Evolutionary conservation across 352 stramenopile genomes (phyloP), one percentile per base, ranked within the genome.

Genomic region (Globisporangium viniferum): DNA sequence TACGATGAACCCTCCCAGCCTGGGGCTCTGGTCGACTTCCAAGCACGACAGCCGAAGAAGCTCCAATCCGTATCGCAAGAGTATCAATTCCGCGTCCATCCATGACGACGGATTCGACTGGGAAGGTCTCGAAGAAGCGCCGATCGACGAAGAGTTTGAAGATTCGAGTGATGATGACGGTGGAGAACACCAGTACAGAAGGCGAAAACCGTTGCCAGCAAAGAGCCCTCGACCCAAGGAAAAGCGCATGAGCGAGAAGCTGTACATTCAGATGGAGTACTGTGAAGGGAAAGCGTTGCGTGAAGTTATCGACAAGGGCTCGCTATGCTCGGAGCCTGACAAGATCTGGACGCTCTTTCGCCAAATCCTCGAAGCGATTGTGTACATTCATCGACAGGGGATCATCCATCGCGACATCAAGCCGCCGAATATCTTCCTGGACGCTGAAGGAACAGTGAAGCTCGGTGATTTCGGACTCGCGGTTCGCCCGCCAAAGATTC

Each of bases 211-310:
- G 48, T 18, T 57, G 55, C 29, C 36, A 8, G 7, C 62, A 15
- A 65, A 48, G 60, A 51, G 55, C 7, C 22, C 44, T 39, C 46
- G 49, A 57, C 27, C 33, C 6, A 29, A 63, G 44, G 64, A 73
- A 27, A 89, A 81, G 33, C 79, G 83, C 49, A 80, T 77, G 58
- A 80, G 81, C 41, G 89, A 96, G 65, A 90, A 84, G 67, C 74
- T 98, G 62, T 97, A 94, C 69, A 97, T 97, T 68, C 91, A 98
- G 75, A 99, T 99, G 96, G 93, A 99, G 75, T 99, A 95, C 71
- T 99, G 97, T 59, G 83, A 96, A 55, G 81, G 89, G 9, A 98
- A 96, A 58, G 97, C 95, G 31, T 78, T 99, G 41, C 80, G 94
- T 62, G 92, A 98, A 53, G 83, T 99, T 41, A 98, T 99, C 66